Percentiles rank a stretch among this genome's conserved stretches.
Conservation (phyloP, 176 grass and related monocot genomes). For the Sorghum bicolor region DNA sequence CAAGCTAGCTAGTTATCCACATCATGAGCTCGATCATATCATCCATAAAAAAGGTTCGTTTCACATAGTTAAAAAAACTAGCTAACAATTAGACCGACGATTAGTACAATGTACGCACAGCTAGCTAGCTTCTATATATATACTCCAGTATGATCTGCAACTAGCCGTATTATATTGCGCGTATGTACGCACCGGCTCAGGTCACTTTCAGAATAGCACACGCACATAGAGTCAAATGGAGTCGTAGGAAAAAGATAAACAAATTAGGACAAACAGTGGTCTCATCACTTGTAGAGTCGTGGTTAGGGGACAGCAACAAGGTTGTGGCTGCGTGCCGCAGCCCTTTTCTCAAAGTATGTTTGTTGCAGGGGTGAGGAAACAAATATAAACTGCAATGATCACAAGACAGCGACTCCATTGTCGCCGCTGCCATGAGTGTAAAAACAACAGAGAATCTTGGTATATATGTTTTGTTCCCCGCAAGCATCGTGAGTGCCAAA, state of each 20-base stretch:
- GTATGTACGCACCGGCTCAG: not conserved
- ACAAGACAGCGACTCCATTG: slow-evolving; percentile 31
- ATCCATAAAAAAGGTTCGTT: no score
- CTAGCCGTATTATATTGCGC: slow-evolving; percentile 13
- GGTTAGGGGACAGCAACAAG: slow-evolving; percentile 12
- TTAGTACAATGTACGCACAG: no score
- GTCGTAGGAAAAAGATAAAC: not conserved
- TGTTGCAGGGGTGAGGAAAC: not conserved
- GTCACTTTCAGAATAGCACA: slow-evolving; percentile 30
- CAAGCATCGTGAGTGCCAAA: slow-evolving; percentile 35
- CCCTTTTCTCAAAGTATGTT: not conserved
- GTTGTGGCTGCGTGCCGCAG: not conserved
- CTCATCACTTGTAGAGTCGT: not conserved
- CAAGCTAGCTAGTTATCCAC: no score
- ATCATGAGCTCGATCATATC: no score
- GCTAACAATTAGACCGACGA: no score
- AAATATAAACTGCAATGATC: not conserved
- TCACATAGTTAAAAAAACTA: no score
- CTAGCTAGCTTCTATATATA: no score
- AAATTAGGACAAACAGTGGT: slow-evolving; percentile 18
- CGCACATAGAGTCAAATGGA: slow-evolving; percentile 4
- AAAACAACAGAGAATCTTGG: slow-evolving; percentile 33
- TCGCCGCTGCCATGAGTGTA: slow-evolving; percentile 8
- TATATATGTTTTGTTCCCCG: slow-evolving; percentile 42
- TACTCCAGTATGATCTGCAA: not conserved